These are phyloP conservation scores for Parachaetomium inaequale DNA, from an alignment of 495 filamentous ascomycete genomes.

Conservation along the genomic window DNA sequence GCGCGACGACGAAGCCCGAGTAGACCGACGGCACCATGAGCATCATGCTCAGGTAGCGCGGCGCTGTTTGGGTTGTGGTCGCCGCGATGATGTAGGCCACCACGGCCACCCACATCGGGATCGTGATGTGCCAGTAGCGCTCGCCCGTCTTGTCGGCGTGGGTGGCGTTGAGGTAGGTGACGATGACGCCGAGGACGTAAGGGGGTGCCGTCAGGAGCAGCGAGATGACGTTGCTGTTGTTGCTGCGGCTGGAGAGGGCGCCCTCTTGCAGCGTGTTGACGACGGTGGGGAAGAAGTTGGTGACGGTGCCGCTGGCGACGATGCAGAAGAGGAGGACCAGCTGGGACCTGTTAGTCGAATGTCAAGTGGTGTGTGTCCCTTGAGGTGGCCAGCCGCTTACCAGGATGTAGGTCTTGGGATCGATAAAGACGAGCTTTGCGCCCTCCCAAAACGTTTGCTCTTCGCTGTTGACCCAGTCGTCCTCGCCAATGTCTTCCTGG, in stretches of 20 bases:
- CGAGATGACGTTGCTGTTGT: conserved; percentile 58
- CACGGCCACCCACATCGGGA: conserved; percentile 66
- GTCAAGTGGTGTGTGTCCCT: no score
- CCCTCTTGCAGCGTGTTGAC: conserved; percentile 58
- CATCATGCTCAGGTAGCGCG: conserved; percentile 80
- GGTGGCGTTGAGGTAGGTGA: conserved; percentile 68
- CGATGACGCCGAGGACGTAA: conserved; percentile 67
- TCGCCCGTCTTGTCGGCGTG: conserved; percentile 78
- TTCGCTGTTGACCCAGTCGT: conserved; percentile 64
- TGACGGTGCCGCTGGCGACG: conserved; percentile 66
- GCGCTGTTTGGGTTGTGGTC: conserved; percentile 57
- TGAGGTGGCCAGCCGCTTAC: conserved; percentile 37
- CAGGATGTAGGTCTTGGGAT: conserved; percentile 70
- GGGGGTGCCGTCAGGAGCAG: conserved; percentile 76
- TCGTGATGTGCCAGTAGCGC: conserved; percentile 70
- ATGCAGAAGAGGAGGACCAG: conserved; percentile 67
- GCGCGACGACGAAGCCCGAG: conserved; percentile 66
- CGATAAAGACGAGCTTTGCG: conserved; percentile 63
- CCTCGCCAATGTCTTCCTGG: conserved; percentile 74
- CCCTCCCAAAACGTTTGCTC: conserved; percentile 65
- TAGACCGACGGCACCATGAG: conserved; percentile 67
- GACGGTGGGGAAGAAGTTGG: conserved; percentile 89
- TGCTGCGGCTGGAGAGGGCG: conserved; percentile 12
- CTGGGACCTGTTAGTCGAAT: conserved; percentile 29
- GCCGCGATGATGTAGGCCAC: conserved; percentile 73